Conservation (phyloP, 2,329 filamentous ascomycete genomes). For the Talaromyces funiculosus region DNA sequence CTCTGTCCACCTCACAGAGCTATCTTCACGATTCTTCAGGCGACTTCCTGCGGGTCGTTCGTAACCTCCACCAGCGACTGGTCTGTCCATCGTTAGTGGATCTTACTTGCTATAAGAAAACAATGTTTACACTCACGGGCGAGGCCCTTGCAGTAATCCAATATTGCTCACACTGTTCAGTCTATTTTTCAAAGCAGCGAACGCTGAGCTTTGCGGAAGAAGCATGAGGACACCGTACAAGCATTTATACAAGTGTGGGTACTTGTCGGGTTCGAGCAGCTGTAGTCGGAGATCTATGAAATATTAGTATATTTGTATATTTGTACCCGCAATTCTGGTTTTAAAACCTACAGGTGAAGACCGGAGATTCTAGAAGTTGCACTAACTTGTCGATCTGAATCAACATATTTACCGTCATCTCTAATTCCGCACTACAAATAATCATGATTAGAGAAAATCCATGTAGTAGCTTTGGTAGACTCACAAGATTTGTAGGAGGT, state of each 20-base stretch:
- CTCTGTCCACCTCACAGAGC: slow-evolving; percentile 83
- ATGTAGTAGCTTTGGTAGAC: slow-evolving; percentile 24
- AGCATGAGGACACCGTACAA: slow-evolving; percentile 96
- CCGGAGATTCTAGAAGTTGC: slow-evolving; percentile 90
- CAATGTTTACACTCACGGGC: slow-evolving; percentile 58
- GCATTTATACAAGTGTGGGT: slow-evolving; percentile 94
- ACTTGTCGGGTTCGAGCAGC: slow-evolving; percentile 88
- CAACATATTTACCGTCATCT: slow-evolving; percentile 98
- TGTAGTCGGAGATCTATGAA: slow-evolving; percentile 79
- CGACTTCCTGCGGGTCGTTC: slow-evolving; percentile 63
- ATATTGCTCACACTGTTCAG: slow-evolving; percentile 97
- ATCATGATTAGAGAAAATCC: slow-evolving; percentile 22
- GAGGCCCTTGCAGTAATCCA: slow-evolving; percentile 78
- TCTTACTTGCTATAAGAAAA: not conserved
- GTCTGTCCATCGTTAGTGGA: slow-evolving; percentile 7
- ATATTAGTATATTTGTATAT: slow-evolving; percentile 18
- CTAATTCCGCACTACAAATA: slow-evolving; percentile 72
- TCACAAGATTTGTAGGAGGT: slow-evolving; percentile 90
- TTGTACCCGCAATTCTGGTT: not conserved
- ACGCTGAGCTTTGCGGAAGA: slow-evolving; percentile 94
- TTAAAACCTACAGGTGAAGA: slow-evolving; percentile 79
- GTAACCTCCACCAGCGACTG: slow-evolving; percentile 46
- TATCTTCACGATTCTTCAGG: slow-evolving; percentile 75
- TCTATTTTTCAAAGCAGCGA: slow-evolving; percentile 92
- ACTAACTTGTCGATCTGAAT: slow-evolving; percentile 99